phyloP scores from a whole-genome alignment of 2,329 filamentous ascomycete species.

The Monilinia fructicola region DNA sequence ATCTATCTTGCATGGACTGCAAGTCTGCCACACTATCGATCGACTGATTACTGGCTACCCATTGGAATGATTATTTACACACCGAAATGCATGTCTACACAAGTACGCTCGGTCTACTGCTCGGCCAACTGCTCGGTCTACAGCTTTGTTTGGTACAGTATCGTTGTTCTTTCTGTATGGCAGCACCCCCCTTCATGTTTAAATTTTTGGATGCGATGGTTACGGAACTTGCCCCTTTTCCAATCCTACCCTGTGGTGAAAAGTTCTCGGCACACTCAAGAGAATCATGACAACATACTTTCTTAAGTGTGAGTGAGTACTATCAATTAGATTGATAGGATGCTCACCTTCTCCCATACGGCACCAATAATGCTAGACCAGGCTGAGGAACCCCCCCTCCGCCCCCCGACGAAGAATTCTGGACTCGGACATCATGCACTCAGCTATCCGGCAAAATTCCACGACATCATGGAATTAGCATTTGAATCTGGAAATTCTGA shows the following conservation, averaged over 20 bases:
- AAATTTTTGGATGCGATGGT: slow-evolving; percentile 4
- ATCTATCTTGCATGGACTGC: slow-evolving; percentile 22
- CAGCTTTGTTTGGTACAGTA: slow-evolving; percentile 13
- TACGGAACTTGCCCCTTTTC: slow-evolving; percentile 12
- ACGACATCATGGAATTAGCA: slow-evolving; percentile 24
- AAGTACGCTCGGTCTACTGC: slow-evolving; percentile 19
- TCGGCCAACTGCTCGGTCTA: background rate
- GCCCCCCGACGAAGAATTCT: slow-evolving; percentile 18
- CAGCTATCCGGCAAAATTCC: slow-evolving; percentile 34
- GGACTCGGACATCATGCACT: slow-evolving; percentile 28
- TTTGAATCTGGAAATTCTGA: slow-evolving; percentile 23
- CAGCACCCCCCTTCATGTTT: slow-evolving; percentile 8
- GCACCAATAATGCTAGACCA: slow-evolving; percentile 17
- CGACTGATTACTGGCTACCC: slow-evolving; percentile 13
- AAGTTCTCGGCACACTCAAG: slow-evolving; percentile 17
- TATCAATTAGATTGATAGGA: slow-evolving; percentile 10
- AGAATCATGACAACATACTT: slow-evolving; percentile 15
- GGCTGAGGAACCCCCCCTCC: slow-evolving; percentile 24
- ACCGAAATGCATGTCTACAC: slow-evolving; percentile 6
- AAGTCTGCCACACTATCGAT: slow-evolving; percentile 23
- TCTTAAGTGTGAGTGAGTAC: slow-evolving; percentile 13
- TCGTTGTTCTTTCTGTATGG: slow-evolving; percentile 9
- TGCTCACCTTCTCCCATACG: slow-evolving; percentile 11
- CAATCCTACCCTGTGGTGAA: slow-evolving; percentile 13
- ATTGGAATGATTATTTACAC: slow-evolving; percentile 20